These are phyloP conservation scores for Phoma herbarum DNA, from an alignment of 2,329 filamentous ascomycete species.

Conservation along the genomic window DNA sequence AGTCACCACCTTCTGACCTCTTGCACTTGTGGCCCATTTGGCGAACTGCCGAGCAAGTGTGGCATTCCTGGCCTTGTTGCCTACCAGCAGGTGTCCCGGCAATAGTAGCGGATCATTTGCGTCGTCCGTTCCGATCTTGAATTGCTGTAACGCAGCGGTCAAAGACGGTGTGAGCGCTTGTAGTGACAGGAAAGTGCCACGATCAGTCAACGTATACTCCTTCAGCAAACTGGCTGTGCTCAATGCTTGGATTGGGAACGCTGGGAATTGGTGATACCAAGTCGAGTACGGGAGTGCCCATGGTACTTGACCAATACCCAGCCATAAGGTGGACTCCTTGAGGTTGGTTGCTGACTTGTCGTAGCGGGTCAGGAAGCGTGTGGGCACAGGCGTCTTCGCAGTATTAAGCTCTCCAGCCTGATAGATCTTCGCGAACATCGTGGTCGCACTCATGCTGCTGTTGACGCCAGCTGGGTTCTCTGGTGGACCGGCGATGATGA, in stretches of 20 bases:
- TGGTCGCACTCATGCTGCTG: slow-evolving; percentile 39
- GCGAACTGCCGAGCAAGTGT: slow-evolving; percentile 51
- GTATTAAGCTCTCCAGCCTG: slow-evolving; percentile 48
- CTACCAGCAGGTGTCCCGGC: slow-evolving; percentile 56
- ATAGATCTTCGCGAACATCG: slow-evolving; percentile 49
- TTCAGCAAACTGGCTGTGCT: slow-evolving; percentile 53
- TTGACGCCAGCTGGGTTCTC: slow-evolving; percentile 50
- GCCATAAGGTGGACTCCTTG: slow-evolving; percentile 58
- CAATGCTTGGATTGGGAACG: slow-evolving; percentile 58
- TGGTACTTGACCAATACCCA: slow-evolving; percentile 58
- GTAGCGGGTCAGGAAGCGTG: slow-evolving; percentile 57
- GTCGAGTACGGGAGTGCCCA: slow-evolving; percentile 57
- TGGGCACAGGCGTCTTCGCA: slow-evolving; percentile 39
- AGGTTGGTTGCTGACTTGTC: slow-evolving; percentile 62
- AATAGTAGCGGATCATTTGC: slow-evolving; percentile 54
- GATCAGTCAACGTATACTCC: slow-evolving; percentile 60
- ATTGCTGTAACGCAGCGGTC: slow-evolving; percentile 49
- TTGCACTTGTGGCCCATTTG: slow-evolving; percentile 50
- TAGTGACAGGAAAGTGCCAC: slow-evolving; percentile 57
- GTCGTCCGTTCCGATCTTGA: slow-evolving; percentile 50
- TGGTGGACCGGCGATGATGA: slow-evolving; percentile 54
- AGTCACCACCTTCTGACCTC: slow-evolving; percentile 51
- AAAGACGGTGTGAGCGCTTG: slow-evolving; percentile 33
- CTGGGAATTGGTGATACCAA: slow-evolving; percentile 60
- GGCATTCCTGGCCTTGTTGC: slow-evolving; percentile 47